phyloP scores from a whole-genome alignment of 169 alveolate species.

The Theileria luwenshuni region DNA sequence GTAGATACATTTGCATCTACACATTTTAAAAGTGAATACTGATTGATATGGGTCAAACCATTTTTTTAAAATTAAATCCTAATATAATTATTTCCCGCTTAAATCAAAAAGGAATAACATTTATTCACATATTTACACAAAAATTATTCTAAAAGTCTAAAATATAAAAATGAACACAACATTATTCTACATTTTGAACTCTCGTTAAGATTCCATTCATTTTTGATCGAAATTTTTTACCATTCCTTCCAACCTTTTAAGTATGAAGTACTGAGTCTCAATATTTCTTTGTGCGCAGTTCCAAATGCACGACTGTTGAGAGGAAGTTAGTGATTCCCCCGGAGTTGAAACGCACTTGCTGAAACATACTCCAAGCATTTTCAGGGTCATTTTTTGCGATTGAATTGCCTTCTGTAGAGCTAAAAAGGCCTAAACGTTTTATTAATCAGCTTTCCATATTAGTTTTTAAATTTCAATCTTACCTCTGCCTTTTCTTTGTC shows the following conservation, averaged over 20 bases:
- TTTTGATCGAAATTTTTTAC: conserved; percentile 30
- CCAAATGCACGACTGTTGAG: conserved; percentile 68
- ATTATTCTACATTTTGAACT: not conserved
- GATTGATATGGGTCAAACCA: too few relatives aligned
- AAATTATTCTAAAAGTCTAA: not conserved
- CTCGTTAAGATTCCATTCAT: conserved; percentile 9
- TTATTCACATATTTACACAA: too few relatives aligned
- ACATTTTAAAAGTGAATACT: not conserved
- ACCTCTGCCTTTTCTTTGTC: conserved; percentile 73
- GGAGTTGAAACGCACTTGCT: conserved; percentile 69
- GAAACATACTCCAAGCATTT: conserved; percentile 64
- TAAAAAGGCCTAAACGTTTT: conserved; percentile 44
- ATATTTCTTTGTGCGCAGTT: conserved; percentile 67
- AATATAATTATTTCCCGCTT: too few relatives aligned
- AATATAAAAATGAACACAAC: too few relatives aligned
- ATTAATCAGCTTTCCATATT: not conserved
- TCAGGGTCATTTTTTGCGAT: conserved; percentile 67
- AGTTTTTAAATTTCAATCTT: not conserved
- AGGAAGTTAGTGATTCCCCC: conserved; percentile 58
- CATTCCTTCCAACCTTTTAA: conserved; percentile 65
- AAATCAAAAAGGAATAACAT: too few relatives aligned
- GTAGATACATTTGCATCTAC: conserved; percentile 10
- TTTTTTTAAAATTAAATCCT: not conserved
- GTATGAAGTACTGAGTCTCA: conserved; percentile 66
- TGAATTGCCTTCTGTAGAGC: conserved; percentile 65